Conservation (phyloP, 805 yeast genomes). For the Ogataea neopini region DNA sequence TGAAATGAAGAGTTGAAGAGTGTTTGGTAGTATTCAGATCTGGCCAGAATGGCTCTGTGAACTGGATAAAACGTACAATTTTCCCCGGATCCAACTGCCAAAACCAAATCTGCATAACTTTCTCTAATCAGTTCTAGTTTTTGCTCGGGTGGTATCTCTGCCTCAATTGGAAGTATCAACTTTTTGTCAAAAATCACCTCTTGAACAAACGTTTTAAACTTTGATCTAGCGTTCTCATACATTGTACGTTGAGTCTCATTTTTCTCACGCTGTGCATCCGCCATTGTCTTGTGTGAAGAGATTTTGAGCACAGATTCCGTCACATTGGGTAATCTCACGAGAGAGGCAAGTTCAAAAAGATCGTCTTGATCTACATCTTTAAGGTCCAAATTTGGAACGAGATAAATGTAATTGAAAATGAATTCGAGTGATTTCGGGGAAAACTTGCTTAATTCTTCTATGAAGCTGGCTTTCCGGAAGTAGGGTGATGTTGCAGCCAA, state of each 20-base stretch:
- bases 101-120: conserved; percentile 50
- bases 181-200: conserved; percentile 28
- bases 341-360: conserved; percentile 36
- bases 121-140: conserved; percentile 24
- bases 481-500: conserved; percentile 31
- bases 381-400: conserved; percentile 34
- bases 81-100: conserved; percentile 36
- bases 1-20: conserved; percentile 57
- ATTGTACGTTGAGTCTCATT: conserved; percentile 36
- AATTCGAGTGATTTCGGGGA: conserved; percentile 36
- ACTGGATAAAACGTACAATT: conserved; percentile 52
- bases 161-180: neutral
- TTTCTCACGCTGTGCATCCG: conserved; percentile 33
- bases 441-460: neutral
- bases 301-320: conserved; percentile 33
- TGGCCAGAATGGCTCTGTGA: conserved; percentile 57
- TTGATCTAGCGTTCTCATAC: conserved; percentile 38
- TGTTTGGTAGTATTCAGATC: conserved; percentile 64
- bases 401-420: conserved; percentile 29
- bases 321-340: conserved; percentile 40
- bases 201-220: conserved; percentile 35
- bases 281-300: conserved; percentile 17
- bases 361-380: conserved; percentile 30
- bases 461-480: neutral
- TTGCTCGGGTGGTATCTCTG: conserved; percentile 23